These are phyloP conservation scores for Debaryomyces tyrocola DNA, from an alignment of 805 yeast species.

Conservation along the genomic window DNA sequence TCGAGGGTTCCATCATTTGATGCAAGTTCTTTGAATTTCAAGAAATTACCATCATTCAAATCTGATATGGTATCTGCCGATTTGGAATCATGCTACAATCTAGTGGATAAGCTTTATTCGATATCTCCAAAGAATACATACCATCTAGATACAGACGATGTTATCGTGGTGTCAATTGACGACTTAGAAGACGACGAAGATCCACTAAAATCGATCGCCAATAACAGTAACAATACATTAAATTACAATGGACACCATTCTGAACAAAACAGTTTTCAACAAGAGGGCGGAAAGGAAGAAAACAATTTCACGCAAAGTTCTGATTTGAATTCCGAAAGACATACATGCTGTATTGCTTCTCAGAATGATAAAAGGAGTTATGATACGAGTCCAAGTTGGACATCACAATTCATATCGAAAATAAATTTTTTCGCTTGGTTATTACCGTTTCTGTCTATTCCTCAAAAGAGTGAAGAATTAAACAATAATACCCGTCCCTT, in stretches of 20 bases:
- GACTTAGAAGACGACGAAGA: conserved; percentile 2
- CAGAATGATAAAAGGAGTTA: neutral
- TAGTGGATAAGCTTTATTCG: conserved; percentile 38
- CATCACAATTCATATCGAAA: neutral
- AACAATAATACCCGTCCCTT: neutral
- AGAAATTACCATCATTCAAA: neutral
- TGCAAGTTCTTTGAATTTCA: neutral
- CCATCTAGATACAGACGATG: conserved; percentile 27
- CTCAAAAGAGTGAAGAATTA: conserved; percentile 4
- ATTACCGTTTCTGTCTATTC: conserved; percentile 16
- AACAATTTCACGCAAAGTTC: neutral
- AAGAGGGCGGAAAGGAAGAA: neutral
- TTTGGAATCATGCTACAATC: conserved; percentile 19
- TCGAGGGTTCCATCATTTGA: neutral
- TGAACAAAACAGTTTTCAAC: neutral
- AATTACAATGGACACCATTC: too few species aligned
- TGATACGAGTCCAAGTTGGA: too few species aligned
- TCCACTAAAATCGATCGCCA: neutral
- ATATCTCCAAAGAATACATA: conserved; percentile 42
- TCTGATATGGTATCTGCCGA: conserved; percentile 1
- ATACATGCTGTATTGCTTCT: neutral
- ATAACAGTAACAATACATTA: neutral
- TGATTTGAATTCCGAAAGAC: neutral
- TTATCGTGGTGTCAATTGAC: conserved; percentile 23
- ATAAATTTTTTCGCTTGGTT: conserved; percentile 23